Conservation (phyloP, 2,329 filamentous ascomycete species). For the Xylaria sp. region DNA sequence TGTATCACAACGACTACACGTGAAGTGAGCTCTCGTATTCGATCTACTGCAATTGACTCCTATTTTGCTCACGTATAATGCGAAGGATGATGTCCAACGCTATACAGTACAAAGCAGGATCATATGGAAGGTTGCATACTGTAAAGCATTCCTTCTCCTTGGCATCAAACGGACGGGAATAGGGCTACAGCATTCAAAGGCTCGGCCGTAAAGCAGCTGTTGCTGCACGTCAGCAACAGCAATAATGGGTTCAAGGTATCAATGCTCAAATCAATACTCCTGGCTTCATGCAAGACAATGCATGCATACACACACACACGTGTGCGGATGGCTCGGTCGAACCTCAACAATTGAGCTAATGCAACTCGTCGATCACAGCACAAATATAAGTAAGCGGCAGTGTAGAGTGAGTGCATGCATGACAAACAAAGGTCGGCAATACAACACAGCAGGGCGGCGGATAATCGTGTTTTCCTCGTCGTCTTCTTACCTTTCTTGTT, state of each 20-base stretch:
- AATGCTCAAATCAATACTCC: neutral
- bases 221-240: neutral
- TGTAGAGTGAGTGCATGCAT: neutral
- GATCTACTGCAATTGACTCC: neutral
- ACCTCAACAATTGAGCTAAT: neutral
- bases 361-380: neutral
- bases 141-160: neutral
- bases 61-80: neutral
- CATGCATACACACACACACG: too few relatives aligned
- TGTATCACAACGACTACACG: too few relatives aligned
- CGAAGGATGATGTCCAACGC: neutral
- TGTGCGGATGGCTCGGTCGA: neutral
- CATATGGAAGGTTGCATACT: neutral
- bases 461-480: neutral
- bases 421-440: neutral
- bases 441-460: neutral
- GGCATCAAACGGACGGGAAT: slow-evolving; percentile 3
- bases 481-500: neutral
- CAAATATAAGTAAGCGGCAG: neutral
- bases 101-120: neutral
- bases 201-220: slow-evolving; percentile 14
- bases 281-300: slow-evolving; percentile 5
- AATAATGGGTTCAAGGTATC: too few relatives aligned
- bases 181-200: neutral
- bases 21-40: too few relatives aligned